These are phyloP conservation scores for Pseudogymnoascus verrucosus DNA, from an alignment of 2,329 filamentous ascomycete genomes.

Conservation along the genomic window DNA sequence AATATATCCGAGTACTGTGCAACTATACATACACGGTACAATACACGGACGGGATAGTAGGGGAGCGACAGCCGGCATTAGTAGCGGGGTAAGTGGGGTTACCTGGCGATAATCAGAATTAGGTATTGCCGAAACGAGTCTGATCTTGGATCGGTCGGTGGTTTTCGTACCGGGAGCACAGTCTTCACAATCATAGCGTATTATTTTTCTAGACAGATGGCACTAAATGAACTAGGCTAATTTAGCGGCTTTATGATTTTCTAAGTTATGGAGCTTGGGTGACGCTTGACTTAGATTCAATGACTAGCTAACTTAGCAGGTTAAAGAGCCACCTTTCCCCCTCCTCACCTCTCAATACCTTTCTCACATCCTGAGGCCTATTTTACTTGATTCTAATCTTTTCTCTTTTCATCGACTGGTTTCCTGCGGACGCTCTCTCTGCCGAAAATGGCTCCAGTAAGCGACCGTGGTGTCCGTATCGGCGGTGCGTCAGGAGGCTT, in stretches of 20 bases:
- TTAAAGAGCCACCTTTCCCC: not conserved
- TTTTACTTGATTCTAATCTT: not conserved
- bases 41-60: not conserved
- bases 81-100: not conserved
- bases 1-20: not conserved
- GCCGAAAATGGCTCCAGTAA: not conserved
- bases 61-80: not conserved
- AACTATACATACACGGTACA: not conserved
- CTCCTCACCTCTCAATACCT: not conserved
- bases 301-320: not conserved
- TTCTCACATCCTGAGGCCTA: not conserved
- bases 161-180: no score
- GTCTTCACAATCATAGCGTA: no score
- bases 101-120: no score
- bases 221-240: no score
- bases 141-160: no score
- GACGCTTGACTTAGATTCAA: not conserved
- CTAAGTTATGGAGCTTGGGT: not conserved
- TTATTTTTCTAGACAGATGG: no score
- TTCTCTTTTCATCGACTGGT: not conserved
- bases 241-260: not conserved
- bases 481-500: conserved; percentile 9
- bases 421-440: not conserved
- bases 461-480: not conserved
- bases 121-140: no score